phyloP scores from a whole-genome alignment of 495 filamentous ascomycete genomes.

The Pyrenula massariospora region DNA sequence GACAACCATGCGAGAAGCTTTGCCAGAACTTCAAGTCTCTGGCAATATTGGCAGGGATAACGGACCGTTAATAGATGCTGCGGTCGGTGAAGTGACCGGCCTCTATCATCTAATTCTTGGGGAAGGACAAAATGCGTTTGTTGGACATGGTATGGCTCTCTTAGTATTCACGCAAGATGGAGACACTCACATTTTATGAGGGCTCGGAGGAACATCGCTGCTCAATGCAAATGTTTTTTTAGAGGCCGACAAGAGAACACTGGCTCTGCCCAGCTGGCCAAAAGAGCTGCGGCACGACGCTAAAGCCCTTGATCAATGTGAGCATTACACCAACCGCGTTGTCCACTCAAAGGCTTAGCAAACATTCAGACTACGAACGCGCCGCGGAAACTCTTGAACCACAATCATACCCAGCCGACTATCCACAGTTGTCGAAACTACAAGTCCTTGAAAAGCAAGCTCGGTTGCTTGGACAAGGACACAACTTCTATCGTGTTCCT shows the following conservation, averaged over 20 bases:
- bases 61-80: background rate
- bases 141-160: constrained; percentile 43
- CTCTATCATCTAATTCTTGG: constrained; percentile 54
- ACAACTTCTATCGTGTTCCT: constrained; percentile 42
- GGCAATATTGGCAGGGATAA: constrained; percentile 22
- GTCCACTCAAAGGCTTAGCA: constrained; percentile 1
- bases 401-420: constrained; percentile 40
- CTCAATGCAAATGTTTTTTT: constrained; percentile 61
- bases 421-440: constrained; percentile 42
- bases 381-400: constrained; percentile 49
- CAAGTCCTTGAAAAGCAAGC: constrained; percentile 46
- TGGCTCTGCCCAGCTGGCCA: constrained; percentile 47
- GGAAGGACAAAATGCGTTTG: constrained; percentile 53
- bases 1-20: constrained; percentile 25
- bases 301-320: constrained; percentile 35
- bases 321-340: constrained; percentile 9
- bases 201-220: constrained; percentile 52
- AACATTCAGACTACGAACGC: constrained; percentile 37
- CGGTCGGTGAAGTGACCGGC: constrained; percentile 39
- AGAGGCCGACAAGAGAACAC: constrained; percentile 40
- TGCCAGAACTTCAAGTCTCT: constrained; percentile 41
- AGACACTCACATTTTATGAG: constrained; percentile 13
- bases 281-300: constrained; percentile 39
- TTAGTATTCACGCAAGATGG: background rate
- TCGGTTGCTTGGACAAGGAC: constrained; percentile 29